These are phyloP conservation scores for Saturnispora halmiae DNA, from an alignment of 805 yeast genomes.

Conservation along the genomic window DNA sequence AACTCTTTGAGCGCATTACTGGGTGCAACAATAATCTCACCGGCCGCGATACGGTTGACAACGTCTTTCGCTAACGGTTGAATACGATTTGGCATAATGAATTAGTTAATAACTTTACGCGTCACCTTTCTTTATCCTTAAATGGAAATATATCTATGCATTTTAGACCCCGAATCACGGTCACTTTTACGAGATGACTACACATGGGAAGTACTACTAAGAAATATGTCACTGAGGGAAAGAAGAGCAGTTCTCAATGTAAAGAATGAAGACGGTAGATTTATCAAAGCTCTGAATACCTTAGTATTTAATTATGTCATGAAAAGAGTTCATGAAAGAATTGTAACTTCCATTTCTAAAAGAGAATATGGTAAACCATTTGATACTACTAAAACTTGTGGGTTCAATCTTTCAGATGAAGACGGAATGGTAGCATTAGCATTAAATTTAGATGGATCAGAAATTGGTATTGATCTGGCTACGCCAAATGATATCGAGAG, in stretches of 20 bases:
- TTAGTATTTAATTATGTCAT: slow-evolving; percentile 38
- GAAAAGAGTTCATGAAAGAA: slow-evolving; percentile 19
- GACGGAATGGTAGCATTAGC: slow-evolving; percentile 40
- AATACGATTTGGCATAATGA: slow-evolving; percentile 13
- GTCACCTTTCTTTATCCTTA: neutral
- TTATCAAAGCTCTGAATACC: slow-evolving; percentile 35
- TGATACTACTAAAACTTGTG: slow-evolving; percentile 24
- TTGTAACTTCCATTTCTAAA: slow-evolving; percentile 21
- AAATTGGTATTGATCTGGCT: slow-evolving; percentile 43
- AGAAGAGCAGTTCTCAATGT: slow-evolving; percentile 36
- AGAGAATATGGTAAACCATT: slow-evolving; percentile 52
- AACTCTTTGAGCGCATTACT: slow-evolving; percentile 90
- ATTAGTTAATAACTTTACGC: neutral
- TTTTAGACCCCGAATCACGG: neutral
- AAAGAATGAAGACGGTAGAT: slow-evolving; percentile 29
- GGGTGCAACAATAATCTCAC: slow-evolving; percentile 90
- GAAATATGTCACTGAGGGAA: slow-evolving; percentile 22
- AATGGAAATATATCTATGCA: slow-evolving; percentile 5
- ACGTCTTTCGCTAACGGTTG: slow-evolving; percentile 53
- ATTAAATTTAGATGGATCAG: slow-evolving; percentile 26
- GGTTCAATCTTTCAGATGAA: slow-evolving; percentile 57
- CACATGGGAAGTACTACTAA: slow-evolving; percentile 13
- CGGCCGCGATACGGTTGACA: slow-evolving; percentile 91
- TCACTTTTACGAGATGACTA: slow-evolving; percentile 13
- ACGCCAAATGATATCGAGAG: slow-evolving; percentile 26